These are phyloP conservation scores for Eucalyptus caleyi DNA, from an alignment of 345 rosid species.

Conservation along the genomic window DNA sequence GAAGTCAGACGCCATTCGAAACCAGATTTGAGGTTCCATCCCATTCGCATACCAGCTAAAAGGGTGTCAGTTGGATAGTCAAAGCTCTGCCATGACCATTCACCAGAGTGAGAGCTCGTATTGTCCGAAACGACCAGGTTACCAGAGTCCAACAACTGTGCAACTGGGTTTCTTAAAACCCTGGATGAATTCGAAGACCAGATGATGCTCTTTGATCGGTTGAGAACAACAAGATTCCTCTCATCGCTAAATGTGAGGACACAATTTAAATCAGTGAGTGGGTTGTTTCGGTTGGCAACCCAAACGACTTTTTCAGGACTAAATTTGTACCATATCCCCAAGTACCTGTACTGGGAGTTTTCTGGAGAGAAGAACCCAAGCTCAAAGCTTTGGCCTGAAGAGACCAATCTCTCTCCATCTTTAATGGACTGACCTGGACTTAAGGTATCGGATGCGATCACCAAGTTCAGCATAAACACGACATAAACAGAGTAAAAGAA, in stretches of 20 bases:
- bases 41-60: constrained; percentile 32
- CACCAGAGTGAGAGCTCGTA: background rate
- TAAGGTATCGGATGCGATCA: too few species aligned
- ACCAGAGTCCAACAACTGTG: constrained; percentile 17
- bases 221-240: background rate
- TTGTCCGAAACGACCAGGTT: constrained; percentile 7
- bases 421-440: too few species aligned
- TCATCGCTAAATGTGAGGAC: background rate
- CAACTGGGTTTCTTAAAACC: background rate
- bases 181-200: constrained; percentile 10
- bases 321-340: constrained; percentile 25
- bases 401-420: too few species aligned
- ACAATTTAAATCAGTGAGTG: background rate
- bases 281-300: constrained; percentile 27
- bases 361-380: constrained; percentile 1
- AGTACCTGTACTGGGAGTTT: background rate
- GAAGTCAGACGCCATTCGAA: background rate
- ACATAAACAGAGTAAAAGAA: too few species aligned
- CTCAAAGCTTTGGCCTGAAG: background rate
- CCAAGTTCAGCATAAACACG: too few species aligned
- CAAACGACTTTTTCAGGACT: constrained; percentile 1
- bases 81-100: constrained; percentile 32
- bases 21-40: background rate
- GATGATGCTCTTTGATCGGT: background rate
- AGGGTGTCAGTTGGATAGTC: constrained; percentile 24